Conservation (phyloP, 306 rosid species). For the Prunus salicina region DNA sequence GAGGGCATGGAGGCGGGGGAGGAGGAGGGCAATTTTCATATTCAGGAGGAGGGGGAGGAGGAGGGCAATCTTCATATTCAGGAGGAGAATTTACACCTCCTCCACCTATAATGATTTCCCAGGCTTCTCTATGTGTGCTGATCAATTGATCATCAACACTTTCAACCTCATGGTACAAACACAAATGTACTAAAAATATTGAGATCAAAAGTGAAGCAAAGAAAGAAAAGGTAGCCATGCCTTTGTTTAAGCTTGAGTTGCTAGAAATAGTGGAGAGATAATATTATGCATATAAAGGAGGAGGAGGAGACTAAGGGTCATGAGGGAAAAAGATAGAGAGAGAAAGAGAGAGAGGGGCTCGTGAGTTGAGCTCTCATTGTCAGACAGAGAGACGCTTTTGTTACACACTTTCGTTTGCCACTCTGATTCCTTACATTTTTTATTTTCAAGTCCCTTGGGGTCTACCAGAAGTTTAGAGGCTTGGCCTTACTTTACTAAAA, state of each 20-base stretch:
- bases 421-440: no score
- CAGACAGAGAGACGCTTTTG: no score
- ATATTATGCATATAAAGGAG: neutral
- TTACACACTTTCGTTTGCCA: no score
- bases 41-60: no score
- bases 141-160: neutral
- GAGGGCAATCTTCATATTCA: neutral
- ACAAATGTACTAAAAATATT: neutral
- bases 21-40: no score
- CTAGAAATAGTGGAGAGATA: neutral
- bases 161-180: neutral
- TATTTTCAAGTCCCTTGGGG: no score
- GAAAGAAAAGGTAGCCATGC: slow-evolving; percentile 26
- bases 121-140: neutral
- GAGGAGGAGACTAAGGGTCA: neutral
- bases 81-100: slow-evolving; percentile 11
- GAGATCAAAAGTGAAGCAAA: slow-evolving; percentile 18
- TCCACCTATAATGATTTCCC: slow-evolving; percentile 8
- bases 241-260: neutral
- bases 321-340: no score
- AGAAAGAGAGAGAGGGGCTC: no score
- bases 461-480: no score
- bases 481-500: no score
- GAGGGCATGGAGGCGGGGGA: slow-evolving; percentile 16
- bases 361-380: no score